phyloP scores from a whole-genome alignment of 2,329 filamentous ascomycete species.

The Colletotrichum sp. region DNA sequence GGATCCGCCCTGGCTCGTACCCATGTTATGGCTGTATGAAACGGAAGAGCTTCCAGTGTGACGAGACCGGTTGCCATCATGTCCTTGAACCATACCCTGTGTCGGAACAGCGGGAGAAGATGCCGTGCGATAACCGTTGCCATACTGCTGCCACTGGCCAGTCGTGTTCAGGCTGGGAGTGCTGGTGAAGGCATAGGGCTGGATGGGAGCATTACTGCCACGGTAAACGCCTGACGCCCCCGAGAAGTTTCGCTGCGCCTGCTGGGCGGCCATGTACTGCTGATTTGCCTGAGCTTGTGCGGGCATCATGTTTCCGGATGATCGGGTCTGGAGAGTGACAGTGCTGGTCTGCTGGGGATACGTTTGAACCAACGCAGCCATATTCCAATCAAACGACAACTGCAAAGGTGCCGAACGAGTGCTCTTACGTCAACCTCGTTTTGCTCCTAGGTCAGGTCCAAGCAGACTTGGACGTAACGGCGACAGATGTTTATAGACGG shows the following conservation, averaged over 20 bases:
- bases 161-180: slow-evolving; percentile 69
- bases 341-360: slow-evolving; percentile 78
- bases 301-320: slow-evolving; percentile 66
- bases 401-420: neutral
- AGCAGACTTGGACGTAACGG: neutral
- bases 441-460: neutral
- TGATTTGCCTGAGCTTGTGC: slow-evolving; percentile 55
- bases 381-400: slow-evolving; percentile 47
- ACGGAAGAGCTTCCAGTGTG: slow-evolving; percentile 43
- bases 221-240: slow-evolving; percentile 59
- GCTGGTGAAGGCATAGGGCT: slow-evolving; percentile 78
- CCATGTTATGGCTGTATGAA: slow-evolving; percentile 40
- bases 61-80: slow-evolving; percentile 29
- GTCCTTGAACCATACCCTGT: slow-evolving; percentile 40
- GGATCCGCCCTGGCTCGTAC: slow-evolving; percentile 44
- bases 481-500: neutral
- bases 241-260: slow-evolving; percentile 52
- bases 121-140: slow-evolving; percentile 51
- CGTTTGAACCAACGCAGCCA: slow-evolving; percentile 86
- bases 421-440: neutral
- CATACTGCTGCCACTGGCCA: slow-evolving; percentile 56
- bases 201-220: slow-evolving; percentile 64
- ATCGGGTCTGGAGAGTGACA: slow-evolving; percentile 77
- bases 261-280: slow-evolving; percentile 53
- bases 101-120: slow-evolving; percentile 49